These are phyloP conservation scores for Ophiostoma angusticollis DNA, from an alignment of 2,329 filamentous ascomycete species.

Conservation along the genomic window DNA sequence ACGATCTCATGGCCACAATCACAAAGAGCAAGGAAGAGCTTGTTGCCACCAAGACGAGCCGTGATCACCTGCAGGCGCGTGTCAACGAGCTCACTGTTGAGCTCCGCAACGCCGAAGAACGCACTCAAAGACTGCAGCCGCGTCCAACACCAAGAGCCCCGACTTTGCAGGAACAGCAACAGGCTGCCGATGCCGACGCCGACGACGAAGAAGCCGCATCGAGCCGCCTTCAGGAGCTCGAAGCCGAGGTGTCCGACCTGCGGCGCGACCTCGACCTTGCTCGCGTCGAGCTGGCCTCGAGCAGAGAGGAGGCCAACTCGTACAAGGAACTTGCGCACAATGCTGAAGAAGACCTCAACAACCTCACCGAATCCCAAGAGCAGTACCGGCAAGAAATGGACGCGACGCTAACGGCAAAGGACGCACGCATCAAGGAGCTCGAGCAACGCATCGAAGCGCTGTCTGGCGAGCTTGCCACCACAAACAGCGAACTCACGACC, in stretches of 20 bases:
- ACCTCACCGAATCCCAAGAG: conserved; percentile 66
- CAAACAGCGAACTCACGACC: conserved; percentile 69
- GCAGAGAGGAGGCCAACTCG: conserved; percentile 69
- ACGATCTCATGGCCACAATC: conserved; percentile 73
- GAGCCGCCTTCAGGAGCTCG: conserved; percentile 64
- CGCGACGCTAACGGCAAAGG: conserved; percentile 59
- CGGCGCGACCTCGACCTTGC: conserved; percentile 77
- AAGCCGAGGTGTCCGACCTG: conserved; percentile 71
- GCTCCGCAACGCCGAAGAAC: conserved; percentile 78
- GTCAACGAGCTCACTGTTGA: conserved; percentile 85
- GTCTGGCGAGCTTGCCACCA: conserved; percentile 64
- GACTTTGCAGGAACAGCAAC: conserved; percentile 27
- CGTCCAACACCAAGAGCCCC: conserved; percentile 52
- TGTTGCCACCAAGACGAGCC: conserved; percentile 70
- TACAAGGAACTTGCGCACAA: conserved; percentile 81
- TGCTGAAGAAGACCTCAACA: conserved; percentile 76
- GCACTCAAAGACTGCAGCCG: conserved; percentile 69
- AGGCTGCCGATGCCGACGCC: conserved; percentile 27
- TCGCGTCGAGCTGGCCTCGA: conserved; percentile 66
- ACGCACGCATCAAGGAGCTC: conserved; percentile 66
- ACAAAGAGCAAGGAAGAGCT: conserved; percentile 76
- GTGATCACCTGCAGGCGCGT: conserved; percentile 77
- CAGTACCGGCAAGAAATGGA: conserved; percentile 84
- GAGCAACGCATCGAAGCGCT: conserved; percentile 75
- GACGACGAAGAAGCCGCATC: conserved; percentile 29